Evolutionary conservation across 2,329 filamentous ascomycete species (phyloP), one percentile per base, ranked within the genome.

Genomic region (Penicillium occitanis): DNA sequence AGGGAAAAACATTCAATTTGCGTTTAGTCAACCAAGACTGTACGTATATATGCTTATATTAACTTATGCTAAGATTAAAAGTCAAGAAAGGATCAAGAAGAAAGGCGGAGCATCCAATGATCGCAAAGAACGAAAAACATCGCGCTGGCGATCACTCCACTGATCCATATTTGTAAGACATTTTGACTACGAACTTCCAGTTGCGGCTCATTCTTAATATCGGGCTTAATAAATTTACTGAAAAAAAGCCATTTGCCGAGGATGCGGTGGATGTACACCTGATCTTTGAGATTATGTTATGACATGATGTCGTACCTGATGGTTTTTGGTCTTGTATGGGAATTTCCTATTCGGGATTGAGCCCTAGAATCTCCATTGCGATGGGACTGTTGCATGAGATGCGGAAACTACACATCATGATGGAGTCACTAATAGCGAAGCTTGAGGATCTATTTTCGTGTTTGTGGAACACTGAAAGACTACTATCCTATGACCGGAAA

Each of bases 161-260:
- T 53, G n/a, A 25, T 40, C 55, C 55, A 50, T 50, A 33, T 55
- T 19, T 55, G 17, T 55, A 55, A 55, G 51, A 55, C 51, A 55
- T 55, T 19, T 33, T 33, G 51, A 55, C 28, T 55, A 33, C 28
- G n/a, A 17, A 30, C 14, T n/a, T 10, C 50, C 50, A 19, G 14
- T 33, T 51, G 48, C 28, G 25, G 50, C 25, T 30, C 28, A 30
- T 14, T 14, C 46, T 50, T 5, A 25, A 14, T 50, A 50, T n/a
- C 46, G 46, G 13, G 13, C 6, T 17, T 51, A 28, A n/a, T 51
- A 7, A 51, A 17, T 28, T n/a, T 22, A 6, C 2, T 25, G 8
- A 28, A 42, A 25, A 25, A 6, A 28, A 28, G 11, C 22, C 28
- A 33, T 53, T n/a, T 53, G 50, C 50, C 28, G 50, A 53, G 50